Evolutionary conservation across 169 alveolate genomes (phyloP), one percentile per base, ranked within the genome.

Genomic region (Cryptosporidium muris): DNA sequence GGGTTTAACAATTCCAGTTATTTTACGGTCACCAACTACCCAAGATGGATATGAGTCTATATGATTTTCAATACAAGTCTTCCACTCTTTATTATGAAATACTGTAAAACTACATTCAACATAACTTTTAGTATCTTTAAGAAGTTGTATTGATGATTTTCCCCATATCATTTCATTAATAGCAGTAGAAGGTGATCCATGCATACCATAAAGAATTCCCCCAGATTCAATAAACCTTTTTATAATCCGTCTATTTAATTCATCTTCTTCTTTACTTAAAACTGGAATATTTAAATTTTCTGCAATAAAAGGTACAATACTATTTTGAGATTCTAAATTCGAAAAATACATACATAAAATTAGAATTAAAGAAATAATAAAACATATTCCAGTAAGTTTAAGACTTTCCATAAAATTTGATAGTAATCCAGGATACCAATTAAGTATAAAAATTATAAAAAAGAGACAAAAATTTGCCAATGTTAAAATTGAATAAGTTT

Each of bases 211-310:
- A 43, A 58, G 42, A 8, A 45, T 74, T 40, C 85, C 85, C 7
- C 85, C 85, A 0, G 85, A 74, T 48, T 74, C 85, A 8, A 74
- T 45, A 45, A 58, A 74, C n/a, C 85, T 74, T 48, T 74, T 68
- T 43, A 74, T 60, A 60, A 74, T 74, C 14, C 85, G 54, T 48
- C 62, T 58, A 51, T 74, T 74, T 16, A 74, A 38, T 7, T 58
- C 60, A 25, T 74, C 85, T 16, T 74, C 85, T 2, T 58, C 68
- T 14, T 74, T 74, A 47, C 52, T 74, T 48, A 74, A 58, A 25
- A 58, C 60, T 34, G 43, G 38, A 16, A 74, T 74, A 11, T 74
- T 74, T 64, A 74, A 40, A 25, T 58, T 40, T 43, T 74, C 74
- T 2, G 68, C 43, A 4, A 68, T 74, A 45, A 74, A 16, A 5